A percentile compares a stretch with the other conserved stretches of the same genome.
phyloP scores from a whole-genome alignment of 169 alveolate species.

The Eimeria brunetti region DNA sequence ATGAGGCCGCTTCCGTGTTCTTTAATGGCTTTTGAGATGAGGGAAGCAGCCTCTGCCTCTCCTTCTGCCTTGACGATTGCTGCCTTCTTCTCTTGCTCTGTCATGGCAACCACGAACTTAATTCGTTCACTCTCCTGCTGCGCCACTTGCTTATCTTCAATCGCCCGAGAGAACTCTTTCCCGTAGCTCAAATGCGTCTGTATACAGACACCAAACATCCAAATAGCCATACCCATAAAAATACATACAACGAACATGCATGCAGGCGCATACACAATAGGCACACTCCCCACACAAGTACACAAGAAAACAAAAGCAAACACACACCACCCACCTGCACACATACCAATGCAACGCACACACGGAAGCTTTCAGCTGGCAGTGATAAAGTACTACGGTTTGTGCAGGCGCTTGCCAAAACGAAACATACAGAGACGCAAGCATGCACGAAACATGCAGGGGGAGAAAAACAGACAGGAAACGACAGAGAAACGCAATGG shows the following conservation, averaged over 20 bases:
- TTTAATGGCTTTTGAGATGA: constrained; percentile 96
- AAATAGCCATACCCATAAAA: not conserved
- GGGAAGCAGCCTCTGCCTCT: constrained; percentile 98
- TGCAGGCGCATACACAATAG: not conserved
- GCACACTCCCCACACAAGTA: not conserved
- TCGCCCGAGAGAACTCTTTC: constrained; percentile 97
- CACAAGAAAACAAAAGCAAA: not conserved
- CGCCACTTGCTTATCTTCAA: constrained; percentile 99
- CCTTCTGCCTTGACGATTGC: constrained; percentile 98
- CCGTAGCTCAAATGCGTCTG: constrained; percentile 97
- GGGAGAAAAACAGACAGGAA: not conserved
- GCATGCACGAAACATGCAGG: too few species aligned
- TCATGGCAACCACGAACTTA: constrained; percentile 96
- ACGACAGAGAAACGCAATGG: too few species aligned
- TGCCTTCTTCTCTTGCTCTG: constrained; percentile 97
- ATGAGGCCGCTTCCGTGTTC: constrained; percentile 96
- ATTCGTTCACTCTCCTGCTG: constrained; percentile 98
- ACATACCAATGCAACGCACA: not conserved
- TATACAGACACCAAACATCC: not conserved
- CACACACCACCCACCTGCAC: not conserved
- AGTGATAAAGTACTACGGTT: not conserved
- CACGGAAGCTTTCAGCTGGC: not conserved
- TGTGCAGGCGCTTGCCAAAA: not conserved
- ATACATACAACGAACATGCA: not conserved
- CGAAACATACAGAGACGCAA: not conserved